Base-by-base conservation (phyloP, 805 yeast genomes). In the Ogataea salicorniae region DNA sequence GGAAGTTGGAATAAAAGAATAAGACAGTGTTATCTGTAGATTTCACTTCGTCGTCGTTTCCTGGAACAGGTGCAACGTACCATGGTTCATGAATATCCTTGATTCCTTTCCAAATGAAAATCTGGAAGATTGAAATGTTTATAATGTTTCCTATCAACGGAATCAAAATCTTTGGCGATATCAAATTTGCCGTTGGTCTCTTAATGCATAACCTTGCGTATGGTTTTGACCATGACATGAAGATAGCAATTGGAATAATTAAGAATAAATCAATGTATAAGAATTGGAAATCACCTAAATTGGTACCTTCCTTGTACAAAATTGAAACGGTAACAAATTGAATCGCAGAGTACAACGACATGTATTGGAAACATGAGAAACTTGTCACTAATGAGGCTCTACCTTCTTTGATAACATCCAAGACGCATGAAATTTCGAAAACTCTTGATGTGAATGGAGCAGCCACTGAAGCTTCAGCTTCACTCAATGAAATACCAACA, bases 381-480 rank as follows among this genome's bases (percentile, higher is more conserved):
- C 96, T 86, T 1, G 99, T 94, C 17, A 91, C 96, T 61, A 94
- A 72, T 18, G 97, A 84, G 1, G 97, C 95, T 52, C 99, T 76
- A 4, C 99, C 99, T 64, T 94, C 98, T 58, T 80, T 83, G 49
- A 94, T 88, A 4, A 94, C 94, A 62, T 88, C 89, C 55, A 89
- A 70, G 22, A 92, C 96, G 71, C 99, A 94, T 3, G 96, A 81
- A 39, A 94, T 90, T 55, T 94, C 96, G 68, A 95, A 94, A 1
- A 78, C 65, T 38, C 95, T 76, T 1, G 96, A 88, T 0, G 99
- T 94, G 64, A 94, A 94, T 3, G 99, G 99, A 0, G 99, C 99
- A 0, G 99, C 99, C 16, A 94, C 97, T 3, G 96, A 87, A 0
- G 99, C 99, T 63, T 94, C 99, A 0, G 98, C 99, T 64, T 94